Evolutionary conservation across 2,329 filamentous ascomycete species (phyloP).

Genomic region (Pyricularia grisea): DNA sequence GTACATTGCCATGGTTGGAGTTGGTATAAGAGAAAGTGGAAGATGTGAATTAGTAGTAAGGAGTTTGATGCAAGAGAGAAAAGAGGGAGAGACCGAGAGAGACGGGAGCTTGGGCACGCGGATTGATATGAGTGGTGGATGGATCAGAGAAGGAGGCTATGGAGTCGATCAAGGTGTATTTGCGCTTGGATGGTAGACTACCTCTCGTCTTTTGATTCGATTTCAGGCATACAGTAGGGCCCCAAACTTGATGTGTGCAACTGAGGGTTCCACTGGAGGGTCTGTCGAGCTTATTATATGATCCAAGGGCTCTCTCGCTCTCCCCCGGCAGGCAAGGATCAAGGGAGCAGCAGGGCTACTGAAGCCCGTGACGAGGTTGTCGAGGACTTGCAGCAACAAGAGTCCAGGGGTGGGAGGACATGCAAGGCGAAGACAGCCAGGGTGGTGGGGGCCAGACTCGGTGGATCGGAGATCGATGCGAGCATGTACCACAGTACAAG

Average conservation of each 20-base stretch:
- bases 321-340: conserved; percentile 3
- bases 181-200: background rate
- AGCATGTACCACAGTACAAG: background rate
- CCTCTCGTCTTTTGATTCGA: conserved; percentile 2
- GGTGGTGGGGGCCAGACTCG: background rate
- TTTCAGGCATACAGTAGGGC: background rate
- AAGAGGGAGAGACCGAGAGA: background rate
- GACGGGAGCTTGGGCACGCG: background rate
- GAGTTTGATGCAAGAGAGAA: background rate
- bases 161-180: background rate
- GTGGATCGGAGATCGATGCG: conserved; percentile 4
- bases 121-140: background rate
- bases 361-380: conserved; percentile 1
- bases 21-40: background rate
- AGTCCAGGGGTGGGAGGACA: background rate
- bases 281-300: conserved; percentile 4
- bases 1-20: background rate
- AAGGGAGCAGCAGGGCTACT: background rate
- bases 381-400: background rate
- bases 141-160: background rate
- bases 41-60: background rate
- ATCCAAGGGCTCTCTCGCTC: background rate
- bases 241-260: background rate
- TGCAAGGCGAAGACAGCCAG: too few relatives aligned
- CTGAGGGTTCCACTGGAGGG: conserved; percentile 4